Evolutionary conservation across 148 eudicot species (phyloP), one percentile per base, ranked within the genome.

Genomic region (Rhododendron ferrugineum): DNA sequence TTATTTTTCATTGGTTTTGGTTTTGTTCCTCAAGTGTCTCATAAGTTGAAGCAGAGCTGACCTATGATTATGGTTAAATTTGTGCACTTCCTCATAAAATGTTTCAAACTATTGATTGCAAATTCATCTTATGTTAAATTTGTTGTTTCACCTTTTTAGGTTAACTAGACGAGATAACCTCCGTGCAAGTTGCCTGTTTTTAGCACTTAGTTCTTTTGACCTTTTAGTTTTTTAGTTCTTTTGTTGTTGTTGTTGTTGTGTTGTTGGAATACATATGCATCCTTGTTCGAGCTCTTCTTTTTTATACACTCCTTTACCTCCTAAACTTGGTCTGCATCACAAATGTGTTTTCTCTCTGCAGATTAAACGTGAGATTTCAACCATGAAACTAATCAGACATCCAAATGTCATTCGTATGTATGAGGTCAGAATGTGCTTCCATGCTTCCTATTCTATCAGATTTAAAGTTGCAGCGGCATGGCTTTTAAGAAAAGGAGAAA

Each of bases 321-420:
- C 54, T 50, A 28, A 66, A 72, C 32, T 44, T 52, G 2, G 37
- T 11, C 81, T 7, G 49, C 58, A 66, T 72, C 23, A 26, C 32
- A 34, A 78, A 8, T 72, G 62, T 75, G 26, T 54, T 82, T 86
- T 81, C 62, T 62, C 54, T 77, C 42, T 92, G 91, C 98, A 95
- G 98, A 95, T 95, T 72, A 95, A 95, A 88, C 94, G 98, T 49
- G 98, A 95, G 88, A 95, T 95, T 82, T 94, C 98, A 68, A 94
- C 96, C 85, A 95, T 95, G 98, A 95, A 95, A 89, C 75, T 95
- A 28, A 91, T 95, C 74, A 91, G 96, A 68, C 98, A 95, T 82
- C 98, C 98, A 50, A 95, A 95, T 93, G 98, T 95, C 86, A 93
- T 94, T 82, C 98, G 93, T 50, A 91, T 95, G 89, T 89, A 54